Base-by-base conservation (phyloP, 495 filamentous ascomycete species). In the Penicillium dipodomyicola region DNA sequence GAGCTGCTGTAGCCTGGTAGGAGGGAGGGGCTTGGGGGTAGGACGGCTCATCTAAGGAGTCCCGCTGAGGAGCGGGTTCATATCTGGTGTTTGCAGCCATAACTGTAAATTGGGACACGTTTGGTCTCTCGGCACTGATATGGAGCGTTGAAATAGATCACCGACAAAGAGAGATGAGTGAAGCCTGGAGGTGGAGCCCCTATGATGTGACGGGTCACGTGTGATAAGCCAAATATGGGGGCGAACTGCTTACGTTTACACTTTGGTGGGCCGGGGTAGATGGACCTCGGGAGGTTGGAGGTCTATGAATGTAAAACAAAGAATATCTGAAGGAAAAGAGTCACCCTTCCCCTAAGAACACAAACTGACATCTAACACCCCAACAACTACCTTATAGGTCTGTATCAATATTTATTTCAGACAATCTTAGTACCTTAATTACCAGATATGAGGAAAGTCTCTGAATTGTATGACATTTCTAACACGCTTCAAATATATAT, bases 1-100 rank as follows among this genome's bases (percentile, higher is more conserved):
- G 63, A n/a, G 71, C 66, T 10, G 68, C 70, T 22, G 74, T 76
- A 52, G 65, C 81, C 80, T 68, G 80, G 73, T 67, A 88, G 76
- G 61, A 90, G 6, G 94, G 94, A 59, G 94, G 94, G 61, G 92
- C 80, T 68, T 94, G 91, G 47, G 87, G 82, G 80, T 90, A 97
- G 58, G 71, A 65, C 59, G 73, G 68, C 41, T 82, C 78, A 39
- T 90, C 87, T 40, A 85, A 73, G 30, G 87, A 89, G 73, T 91
- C 88, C 58, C 87, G 83, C 76, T 88, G 86, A 32, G 87, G 80
- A 62, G 87, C 88, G 17, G 80, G 76, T 52, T 84, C 76, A 65
- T 91, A 91, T 72, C 87, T 88, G 52, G 84, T 76, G 54, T 84
- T 88, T 44, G 80, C 75, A 54, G 87, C 80, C 87, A 90, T 91